Conservation (phyloP, 495 filamentous ascomycete species). For the Penicillium bovifimosum region DNA sequence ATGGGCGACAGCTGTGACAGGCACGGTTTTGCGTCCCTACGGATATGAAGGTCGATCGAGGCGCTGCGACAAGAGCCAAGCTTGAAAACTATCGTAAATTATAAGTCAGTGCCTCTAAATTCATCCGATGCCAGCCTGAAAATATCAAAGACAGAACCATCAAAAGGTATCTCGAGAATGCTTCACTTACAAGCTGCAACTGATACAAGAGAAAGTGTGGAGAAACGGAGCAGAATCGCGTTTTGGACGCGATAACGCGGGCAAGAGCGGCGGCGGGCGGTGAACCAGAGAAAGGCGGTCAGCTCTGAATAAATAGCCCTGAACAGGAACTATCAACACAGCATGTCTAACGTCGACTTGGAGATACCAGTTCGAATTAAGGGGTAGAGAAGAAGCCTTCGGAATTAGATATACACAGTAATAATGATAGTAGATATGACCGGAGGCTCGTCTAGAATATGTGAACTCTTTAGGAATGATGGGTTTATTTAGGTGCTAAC, state of each 20-base stretch:
- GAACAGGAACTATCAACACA: no score
- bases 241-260: slow-evolving; percentile 1
- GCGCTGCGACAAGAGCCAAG: not conserved
- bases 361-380: no score
- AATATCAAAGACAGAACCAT: not conserved
- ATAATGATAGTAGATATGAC: no score
- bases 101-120: no score
- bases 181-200: not conserved
- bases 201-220: not conserved
- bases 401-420: no score
- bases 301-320: not conserved
- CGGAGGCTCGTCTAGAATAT: no score
- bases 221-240: slow-evolving; percentile 6
- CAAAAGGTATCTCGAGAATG: not conserved
- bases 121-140: not conserved
- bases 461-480: no score
- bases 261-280: not conserved
- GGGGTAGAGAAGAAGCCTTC: no score
- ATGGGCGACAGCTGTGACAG: not conserved
- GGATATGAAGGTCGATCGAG: not conserved
- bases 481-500: no score
- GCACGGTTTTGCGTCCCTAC: not conserved
- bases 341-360: not conserved
- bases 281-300: not conserved
- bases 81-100: not conserved